Evolutionary conservation across 495 filamentous ascomycete species (phyloP), one percentile per base, ranked within the genome.

Genomic region (Apodospora peruviana): DNA sequence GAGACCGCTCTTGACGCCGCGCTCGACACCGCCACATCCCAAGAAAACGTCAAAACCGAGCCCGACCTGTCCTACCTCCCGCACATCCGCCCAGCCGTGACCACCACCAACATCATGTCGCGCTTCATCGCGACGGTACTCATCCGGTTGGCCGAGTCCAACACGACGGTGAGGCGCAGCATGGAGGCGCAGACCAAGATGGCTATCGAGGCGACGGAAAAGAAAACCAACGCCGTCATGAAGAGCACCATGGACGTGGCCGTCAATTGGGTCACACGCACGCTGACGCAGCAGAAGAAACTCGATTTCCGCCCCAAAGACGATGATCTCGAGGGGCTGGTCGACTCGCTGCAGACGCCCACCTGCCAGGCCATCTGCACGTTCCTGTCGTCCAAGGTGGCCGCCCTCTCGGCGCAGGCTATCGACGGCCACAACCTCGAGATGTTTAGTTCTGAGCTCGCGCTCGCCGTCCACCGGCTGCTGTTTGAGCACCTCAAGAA

Each of bases 401-500:
- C 85, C 55, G 72, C 70, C 40, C 67, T 80, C 27, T 75, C 80
- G 5, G 62, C 78, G 16, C 75, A 80, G 43, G 83, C 90, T 5
- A 74, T 98, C 40, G 85, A 88, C 61, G 81, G 85, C 7, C 72
- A 81, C 32, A 97, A 96, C 59, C 73, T 93, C 4, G 79, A 83
- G 20, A 70, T 83, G 25, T 84, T 97, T 55, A 76, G 82, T 48
- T 83, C 81, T n/a, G 94, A 97, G 69, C 82, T 97, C 22, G 91
- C 90, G 20, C 65, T 87, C 11, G 85, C 84, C 43, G 76, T 93
- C 22, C 85, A 89, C 49, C 70, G 68, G 24, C 74, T 91, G 2
- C 73, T 99, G 17, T 80, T 97, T 43, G 87, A 91, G 52, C 94
- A 99, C 69, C 87, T 97, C 69, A 95, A 93, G 59, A 88, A 87